These are phyloP conservation scores for Phytopythium boreale DNA, from an alignment of 352 stramenopile genomes.

Conservation along the genomic window DNA sequence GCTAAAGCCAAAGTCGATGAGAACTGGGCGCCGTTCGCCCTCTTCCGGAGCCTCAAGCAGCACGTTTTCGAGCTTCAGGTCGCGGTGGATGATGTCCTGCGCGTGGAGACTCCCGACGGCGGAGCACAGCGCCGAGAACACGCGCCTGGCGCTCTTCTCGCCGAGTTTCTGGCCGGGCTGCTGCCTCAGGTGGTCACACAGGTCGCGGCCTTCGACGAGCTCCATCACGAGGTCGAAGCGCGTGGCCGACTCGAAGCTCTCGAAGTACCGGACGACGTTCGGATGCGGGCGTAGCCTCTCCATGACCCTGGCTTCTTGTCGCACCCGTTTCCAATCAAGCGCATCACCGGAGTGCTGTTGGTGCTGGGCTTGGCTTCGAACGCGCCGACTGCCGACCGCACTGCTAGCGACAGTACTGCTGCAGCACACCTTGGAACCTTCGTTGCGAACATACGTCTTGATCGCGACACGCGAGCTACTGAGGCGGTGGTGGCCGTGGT, in stretches of 20 bases:
- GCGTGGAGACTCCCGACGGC: conserved; percentile 43
- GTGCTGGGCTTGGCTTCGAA: conserved; percentile 5
- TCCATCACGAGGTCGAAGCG: conserved; percentile 61
- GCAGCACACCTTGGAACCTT: conserved; percentile 29
- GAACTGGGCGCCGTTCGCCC: conserved; percentile 17
- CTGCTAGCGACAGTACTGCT: background rate
- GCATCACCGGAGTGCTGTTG: conserved; percentile 16
- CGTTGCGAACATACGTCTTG: conserved; percentile 58
- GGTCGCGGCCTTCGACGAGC: conserved; percentile 27
- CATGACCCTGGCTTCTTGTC: conserved; percentile 50
- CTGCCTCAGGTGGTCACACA: conserved; percentile 41
- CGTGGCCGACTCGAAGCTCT: conserved; percentile 58
- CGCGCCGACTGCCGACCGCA: conserved; percentile 5
- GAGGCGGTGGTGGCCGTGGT: conserved; percentile 38
- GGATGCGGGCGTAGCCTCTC: conserved; percentile 30
- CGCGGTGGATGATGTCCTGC: conserved; percentile 60
- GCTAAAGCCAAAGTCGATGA: conserved; percentile 78
- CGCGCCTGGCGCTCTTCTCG: conserved; percentile 27
- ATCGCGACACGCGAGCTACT: conserved; percentile 44
- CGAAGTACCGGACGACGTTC: conserved; percentile 48
- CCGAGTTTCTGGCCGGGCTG: conserved; percentile 27
- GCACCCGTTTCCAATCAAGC: conserved; percentile 62
- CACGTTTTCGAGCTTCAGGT: conserved; percentile 80
- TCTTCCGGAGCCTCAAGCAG: conserved; percentile 31
- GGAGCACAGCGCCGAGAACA: conserved; percentile 41